These are phyloP conservation scores for Lepidium aucheri DNA, from an alignment of 345 rosid species.

Conservation along the genomic window DNA sequence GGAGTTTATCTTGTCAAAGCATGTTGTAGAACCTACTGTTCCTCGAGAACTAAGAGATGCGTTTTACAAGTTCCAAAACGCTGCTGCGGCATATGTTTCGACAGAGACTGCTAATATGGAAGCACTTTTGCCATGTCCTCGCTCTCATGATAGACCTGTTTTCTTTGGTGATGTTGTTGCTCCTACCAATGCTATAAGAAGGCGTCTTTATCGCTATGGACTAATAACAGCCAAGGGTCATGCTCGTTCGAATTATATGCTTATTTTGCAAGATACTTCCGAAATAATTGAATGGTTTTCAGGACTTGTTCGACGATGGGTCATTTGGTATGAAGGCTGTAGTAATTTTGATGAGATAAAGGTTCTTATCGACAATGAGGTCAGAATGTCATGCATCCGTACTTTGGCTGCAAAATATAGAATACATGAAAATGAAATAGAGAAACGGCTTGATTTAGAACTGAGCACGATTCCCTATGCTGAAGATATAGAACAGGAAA, in stretches of 20 bases:
- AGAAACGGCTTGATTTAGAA: conserved; percentile 61
- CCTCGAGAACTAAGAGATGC: conserved; percentile 75
- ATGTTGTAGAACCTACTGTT: conserved; percentile 62
- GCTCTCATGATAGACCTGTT: conserved; percentile 25
- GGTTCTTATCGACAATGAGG: conserved; percentile 39
- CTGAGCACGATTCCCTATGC: conserved; percentile 47
- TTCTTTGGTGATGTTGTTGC: conserved; percentile 47
- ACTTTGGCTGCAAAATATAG: conserved; percentile 79
- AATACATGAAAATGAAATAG: conserved; percentile 59
- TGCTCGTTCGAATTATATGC: conserved; percentile 38
- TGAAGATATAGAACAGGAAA: conserved; percentile 46
- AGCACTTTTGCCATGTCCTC: conserved; percentile 49
- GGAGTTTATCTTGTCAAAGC: conserved; percentile 59
- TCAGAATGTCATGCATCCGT: conserved; percentile 74
- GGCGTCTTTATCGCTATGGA: conserved; percentile 69
- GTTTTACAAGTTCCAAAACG: conserved; percentile 54
- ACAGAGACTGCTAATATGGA: conserved; percentile 60
- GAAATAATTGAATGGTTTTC: conserved; percentile 81
- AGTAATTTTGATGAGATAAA: conserved; percentile 62
- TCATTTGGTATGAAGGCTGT: conserved; percentile 56
- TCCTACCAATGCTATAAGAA: conserved; percentile 60
- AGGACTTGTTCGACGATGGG: conserved; percentile 68
- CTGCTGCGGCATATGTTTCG: conserved; percentile 56
- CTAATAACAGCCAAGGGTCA: conserved; percentile 53
- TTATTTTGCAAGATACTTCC: conserved; percentile 55